A percentile compares a stretch with the other conserved stretches of the same genome.
phyloP scores from a whole-genome alignment of 768 basidiomycete species.

The Termitomyces sp. region DNA sequence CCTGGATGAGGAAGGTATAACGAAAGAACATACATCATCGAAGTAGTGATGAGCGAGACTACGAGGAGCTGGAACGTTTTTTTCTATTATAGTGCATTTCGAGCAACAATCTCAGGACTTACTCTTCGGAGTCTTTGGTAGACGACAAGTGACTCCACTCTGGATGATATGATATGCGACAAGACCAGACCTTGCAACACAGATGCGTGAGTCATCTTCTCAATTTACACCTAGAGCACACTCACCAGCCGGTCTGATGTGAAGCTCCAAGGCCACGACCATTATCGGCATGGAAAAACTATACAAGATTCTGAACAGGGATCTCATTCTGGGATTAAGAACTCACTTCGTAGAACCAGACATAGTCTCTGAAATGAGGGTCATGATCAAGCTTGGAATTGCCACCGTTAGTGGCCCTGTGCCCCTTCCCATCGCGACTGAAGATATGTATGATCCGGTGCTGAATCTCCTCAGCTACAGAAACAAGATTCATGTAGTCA shows the following conservation, averaged over 20 bases:
- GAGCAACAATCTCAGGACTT: constrained; percentile 23
- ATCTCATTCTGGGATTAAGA: background rate
- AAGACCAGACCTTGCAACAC: constrained; percentile 63
- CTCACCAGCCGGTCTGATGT: constrained; percentile 96
- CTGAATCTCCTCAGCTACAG: constrained; percentile 96
- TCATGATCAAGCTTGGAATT: constrained; percentile 83
- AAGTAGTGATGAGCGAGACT: constrained; percentile 90
- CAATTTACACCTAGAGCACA: background rate
- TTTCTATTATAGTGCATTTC: constrained; percentile 3
- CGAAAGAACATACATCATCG: constrained; percentile 66
- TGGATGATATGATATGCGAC: constrained; percentile 91
- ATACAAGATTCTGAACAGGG: constrained; percentile 1
- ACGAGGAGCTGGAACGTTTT: constrained; percentile 60
- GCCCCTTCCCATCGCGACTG: constrained; percentile 82
- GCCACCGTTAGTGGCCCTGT: constrained; percentile 89
- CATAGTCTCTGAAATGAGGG: constrained; percentile 94
- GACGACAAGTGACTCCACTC: constrained; percentile 80
- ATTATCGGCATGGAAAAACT: constrained; percentile 95
- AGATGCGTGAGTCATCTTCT: background rate
- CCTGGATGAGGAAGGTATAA: background rate
- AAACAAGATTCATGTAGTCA: constrained; percentile 94
- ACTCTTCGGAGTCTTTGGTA: constrained; percentile 95
- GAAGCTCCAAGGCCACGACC: constrained; percentile 94
- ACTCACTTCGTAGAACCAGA: constrained; percentile 89
- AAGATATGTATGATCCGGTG: constrained; percentile 99